These are phyloP conservation scores for Candolleomyces aberdarensis DNA, from an alignment of 768 basidiomycete species.

Conservation along the genomic window DNA sequence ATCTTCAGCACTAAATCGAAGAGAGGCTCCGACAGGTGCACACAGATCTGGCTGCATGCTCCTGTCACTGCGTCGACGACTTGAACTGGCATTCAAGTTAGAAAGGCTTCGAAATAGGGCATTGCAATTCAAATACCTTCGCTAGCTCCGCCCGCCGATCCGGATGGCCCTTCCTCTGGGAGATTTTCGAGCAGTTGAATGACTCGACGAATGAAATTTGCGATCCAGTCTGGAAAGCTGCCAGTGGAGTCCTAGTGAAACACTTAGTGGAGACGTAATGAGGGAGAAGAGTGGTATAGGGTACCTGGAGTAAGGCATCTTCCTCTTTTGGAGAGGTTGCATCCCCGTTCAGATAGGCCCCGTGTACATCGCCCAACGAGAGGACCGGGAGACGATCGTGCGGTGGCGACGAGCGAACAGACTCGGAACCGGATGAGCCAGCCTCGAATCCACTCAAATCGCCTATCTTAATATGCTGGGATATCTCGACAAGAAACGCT, in stretches of 20 bases:
- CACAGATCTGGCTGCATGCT: constrained; percentile 75
- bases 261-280: not conserved
- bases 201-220: constrained; percentile 75
- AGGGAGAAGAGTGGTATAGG: not conserved
- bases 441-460: constrained; percentile 49
- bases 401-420: constrained; percentile 25
- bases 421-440: constrained; percentile 17
- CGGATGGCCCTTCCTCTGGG: constrained; percentile 74
- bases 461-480: constrained; percentile 72
- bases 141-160: constrained; percentile 57
- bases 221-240: constrained; percentile 79
- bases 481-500: constrained; percentile 68
- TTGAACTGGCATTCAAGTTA: constrained; percentile 43
- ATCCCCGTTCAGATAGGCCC: constrained; percentile 34
- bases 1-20: constrained; percentile 81
- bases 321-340: constrained; percentile 60
- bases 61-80: constrained; percentile 74
- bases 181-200: constrained; percentile 81
- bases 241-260: constrained; percentile 55
- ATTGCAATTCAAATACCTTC: constrained; percentile 44
- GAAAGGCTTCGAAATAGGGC: not conserved
- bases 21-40: constrained; percentile 68
- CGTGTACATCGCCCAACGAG: constrained; percentile 35
- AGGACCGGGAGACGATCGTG: constrained; percentile 34
- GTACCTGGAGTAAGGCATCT: constrained; percentile 59